Evolutionary conservation across 768 basidiomycete genomes (phyloP), one percentile per base, ranked within the genome.

Genomic region (Gelatoporia subvermispora): DNA sequence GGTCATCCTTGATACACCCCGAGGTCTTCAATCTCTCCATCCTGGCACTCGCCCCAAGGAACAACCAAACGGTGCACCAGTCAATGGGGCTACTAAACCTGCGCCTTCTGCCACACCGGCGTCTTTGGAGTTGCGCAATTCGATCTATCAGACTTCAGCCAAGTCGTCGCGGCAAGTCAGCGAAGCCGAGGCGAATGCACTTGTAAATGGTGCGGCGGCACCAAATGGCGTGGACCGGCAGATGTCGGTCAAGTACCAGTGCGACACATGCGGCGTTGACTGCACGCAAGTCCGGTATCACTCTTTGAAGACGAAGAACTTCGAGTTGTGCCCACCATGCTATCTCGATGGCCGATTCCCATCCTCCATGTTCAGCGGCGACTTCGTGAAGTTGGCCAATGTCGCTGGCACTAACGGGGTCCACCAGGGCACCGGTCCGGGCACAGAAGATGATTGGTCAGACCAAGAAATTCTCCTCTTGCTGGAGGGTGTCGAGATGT

Each of bases 261-360:
- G 96, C 60, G 91, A 96, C 65, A 95, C 93, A 1, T 98, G 95
- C 65, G 94, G 93, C 23, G 82, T 89, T 1, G 94, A 97, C 68
- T 97, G 94, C 66, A 88, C 94, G 0, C 66, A 79, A 1, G 71
- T 86, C 17, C 85, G 94, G 23, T 99, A 98, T 66, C 91, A 95
- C 67, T 92, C 85, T 2, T 76, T 98, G 53, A 95, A 96, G 65
- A 85, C 88, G 60, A 92, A 92, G 59, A 86, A 92, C 59, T 84
- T 93, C 64, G 88, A 90, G 53, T 78, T 98, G 37, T 99, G 95
- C 58, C 78, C 85, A 0, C 77, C 90, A 1, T 98, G 95, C 68
- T 99, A 97, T 67, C 83, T 93, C 51, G 91, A 94, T 51, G 96
- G 95, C 2, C 89, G 96, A 40, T 99, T 99, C 76, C 93, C 96